phyloP scores from a whole-genome alignment of 2,329 filamentous ascomycete species.

The Beauveria rudraprayagi region DNA sequence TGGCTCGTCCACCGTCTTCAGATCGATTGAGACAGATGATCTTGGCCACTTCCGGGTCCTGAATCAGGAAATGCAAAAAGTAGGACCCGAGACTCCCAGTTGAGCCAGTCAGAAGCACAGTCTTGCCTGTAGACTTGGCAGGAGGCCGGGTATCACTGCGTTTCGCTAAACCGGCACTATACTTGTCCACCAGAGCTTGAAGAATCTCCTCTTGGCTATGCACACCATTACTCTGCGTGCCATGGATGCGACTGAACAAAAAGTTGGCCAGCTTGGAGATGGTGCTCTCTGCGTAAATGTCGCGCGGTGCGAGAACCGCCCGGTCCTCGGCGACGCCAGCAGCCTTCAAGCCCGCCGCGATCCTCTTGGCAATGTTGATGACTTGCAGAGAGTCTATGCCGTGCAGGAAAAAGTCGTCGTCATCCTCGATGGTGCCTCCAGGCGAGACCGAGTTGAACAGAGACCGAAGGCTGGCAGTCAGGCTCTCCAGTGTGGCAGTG shows the following conservation, averaged over 20 bases:
- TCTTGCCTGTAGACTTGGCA: slow-evolving; percentile 27
- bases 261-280: slow-evolving; percentile 19
- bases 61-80: slow-evolving; percentile 38
- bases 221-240: neutral
- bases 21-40: slow-evolving; percentile 22
- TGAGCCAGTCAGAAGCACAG: slow-evolving; percentile 75
- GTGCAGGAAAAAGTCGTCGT: slow-evolving; percentile 29
- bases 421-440: slow-evolving; percentile 14
- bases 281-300: slow-evolving; percentile 24
- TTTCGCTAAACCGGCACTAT: neutral
- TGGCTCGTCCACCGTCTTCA: slow-evolving; percentile 28
- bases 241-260: slow-evolving; percentile 12
- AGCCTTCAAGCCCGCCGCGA: slow-evolving; percentile 16
- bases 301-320: slow-evolving; percentile 16
- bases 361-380: slow-evolving; percentile 17
- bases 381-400: slow-evolving; percentile 35
- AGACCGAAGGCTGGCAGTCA: slow-evolving; percentile 19
- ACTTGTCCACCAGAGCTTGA: slow-evolving; percentile 19
- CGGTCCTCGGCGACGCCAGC: slow-evolving; percentile 14
- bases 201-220: slow-evolving; percentile 13
- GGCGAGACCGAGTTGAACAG: slow-evolving; percentile 15
- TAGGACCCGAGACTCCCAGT: slow-evolving; percentile 85
- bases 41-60: slow-evolving; percentile 8
- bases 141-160: neutral
- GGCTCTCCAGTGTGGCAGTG: slow-evolving; percentile 15